Evolutionary conservation across 345 rosid genomes (phyloP).

Genomic region (Aegle marmelos): DNA sequence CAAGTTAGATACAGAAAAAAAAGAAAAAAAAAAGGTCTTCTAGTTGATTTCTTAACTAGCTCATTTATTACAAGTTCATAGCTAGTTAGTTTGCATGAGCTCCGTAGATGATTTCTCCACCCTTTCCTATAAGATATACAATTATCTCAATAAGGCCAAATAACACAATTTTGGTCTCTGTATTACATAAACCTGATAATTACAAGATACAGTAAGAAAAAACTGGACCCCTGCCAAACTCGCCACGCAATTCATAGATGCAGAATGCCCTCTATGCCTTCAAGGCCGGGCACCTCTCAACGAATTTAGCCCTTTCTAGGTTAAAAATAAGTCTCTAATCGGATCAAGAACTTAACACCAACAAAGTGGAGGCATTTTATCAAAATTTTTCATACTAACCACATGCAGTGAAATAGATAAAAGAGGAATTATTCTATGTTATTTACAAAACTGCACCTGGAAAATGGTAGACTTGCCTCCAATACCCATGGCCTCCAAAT

Average conservation of each 20-base stretch:
- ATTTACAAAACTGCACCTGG: slow-evolving; percentile 53
- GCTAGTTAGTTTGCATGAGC: neutral
- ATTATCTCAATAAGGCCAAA: neutral
- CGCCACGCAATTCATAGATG: too few relatives aligned
- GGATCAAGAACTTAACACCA: neutral
- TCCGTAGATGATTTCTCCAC: neutral
- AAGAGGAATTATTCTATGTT: slow-evolving; percentile 1
- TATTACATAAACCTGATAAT: neutral
- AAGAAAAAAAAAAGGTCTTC: neutral
- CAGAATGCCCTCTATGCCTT: too few relatives aligned
- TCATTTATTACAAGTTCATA: neutral
- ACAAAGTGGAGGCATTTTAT: neutral
- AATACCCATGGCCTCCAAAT: slow-evolving; percentile 94
- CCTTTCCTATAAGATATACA: neutral
- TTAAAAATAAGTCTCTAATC: neutral
- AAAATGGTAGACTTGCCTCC: slow-evolving; percentile 88
- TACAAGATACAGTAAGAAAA: neutral
- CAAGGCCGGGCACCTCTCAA: too few relatives aligned
- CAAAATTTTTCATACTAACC: slow-evolving; percentile 6
- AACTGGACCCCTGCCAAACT: too few relatives aligned
- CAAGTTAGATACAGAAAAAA: neutral
- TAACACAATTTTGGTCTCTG: neutral
- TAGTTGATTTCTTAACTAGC: neutral
- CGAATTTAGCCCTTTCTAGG: too few relatives aligned
- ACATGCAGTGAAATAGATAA: slow-evolving; percentile 4